A percentile compares a stretch with the other conserved stretches of the same genome.
Conservation (phyloP, 139 green algal genomes). For the Picochlorum sp. region DNA sequence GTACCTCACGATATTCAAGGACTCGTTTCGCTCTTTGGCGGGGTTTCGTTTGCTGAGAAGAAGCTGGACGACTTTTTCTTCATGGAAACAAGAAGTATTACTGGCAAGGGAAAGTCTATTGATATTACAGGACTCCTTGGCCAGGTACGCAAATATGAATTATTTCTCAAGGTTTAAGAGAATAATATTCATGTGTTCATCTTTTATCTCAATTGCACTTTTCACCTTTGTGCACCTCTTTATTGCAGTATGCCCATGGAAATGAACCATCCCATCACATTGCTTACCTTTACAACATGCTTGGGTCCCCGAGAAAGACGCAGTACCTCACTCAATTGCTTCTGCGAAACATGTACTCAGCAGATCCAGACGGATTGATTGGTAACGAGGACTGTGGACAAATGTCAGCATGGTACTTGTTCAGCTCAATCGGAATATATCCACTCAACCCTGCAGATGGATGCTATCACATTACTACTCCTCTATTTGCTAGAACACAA, state of each 20-base stretch:
- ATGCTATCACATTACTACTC: neutral
- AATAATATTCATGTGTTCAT: no score
- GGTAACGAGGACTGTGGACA: constrained; percentile 9
- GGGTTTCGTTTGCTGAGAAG: neutral
- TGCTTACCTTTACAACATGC: neutral
- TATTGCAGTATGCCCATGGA: constrained; percentile 3
- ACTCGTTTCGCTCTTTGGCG: neutral
- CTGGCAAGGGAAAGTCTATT: neutral
- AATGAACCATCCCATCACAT: constrained; percentile 4
- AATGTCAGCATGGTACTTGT: constrained; percentile 5
- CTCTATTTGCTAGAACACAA: neutral
- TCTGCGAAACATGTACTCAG: neutral
- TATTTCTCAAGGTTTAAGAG: no score
- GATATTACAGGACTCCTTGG: constrained; percentile 5
- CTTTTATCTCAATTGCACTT: no score
- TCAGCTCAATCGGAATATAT: constrained; percentile 3
- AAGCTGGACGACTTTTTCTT: constrained; percentile 4
- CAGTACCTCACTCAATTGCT: neutral
- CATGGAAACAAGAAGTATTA: neutral
- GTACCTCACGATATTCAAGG: neutral
- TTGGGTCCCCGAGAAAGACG: neutral
- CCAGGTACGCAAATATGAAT: no score
- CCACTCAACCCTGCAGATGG: constrained; percentile 2
- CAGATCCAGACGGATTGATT: neutral
- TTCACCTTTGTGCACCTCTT: no score